Base-by-base conservation (phyloP, 306 rosid genomes). In the Malus asiatica region DNA sequence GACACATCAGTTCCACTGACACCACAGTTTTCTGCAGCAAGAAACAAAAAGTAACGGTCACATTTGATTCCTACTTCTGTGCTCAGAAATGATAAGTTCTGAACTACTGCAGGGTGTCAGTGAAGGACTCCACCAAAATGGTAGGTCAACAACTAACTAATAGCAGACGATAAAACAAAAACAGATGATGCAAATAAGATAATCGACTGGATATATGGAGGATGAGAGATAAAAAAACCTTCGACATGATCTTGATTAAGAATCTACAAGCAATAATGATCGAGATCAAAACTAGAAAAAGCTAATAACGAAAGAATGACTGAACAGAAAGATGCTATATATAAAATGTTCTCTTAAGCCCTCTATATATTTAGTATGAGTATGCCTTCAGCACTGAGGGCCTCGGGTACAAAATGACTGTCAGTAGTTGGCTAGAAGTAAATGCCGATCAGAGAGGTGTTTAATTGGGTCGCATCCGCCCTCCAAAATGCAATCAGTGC, bases 21-120 rank as follows among this genome's bases (percentile, higher is more conserved):
- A 83, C 86, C 44, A 85, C 84, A 70, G 90, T 84, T 73, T 80
- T 88, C 96, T 89, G 93, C 89, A 80, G 60, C 75, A 83, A 68
- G 40, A 79, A n/a, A 29, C 16, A 61, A 70, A 29, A 63, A 52
- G 58, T 20, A 25, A 29, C 4, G 20, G 62, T 81, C 81, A 77
- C 83, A 78, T 61, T 67, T 72, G 29, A 35, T 30, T 4, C 46
- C 32, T 59, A 80, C 75, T 35, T 14, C n/a, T 23, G 63, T 45
- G 64, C 64, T n/a, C 62, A 33, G 46, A 30, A 42, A 66, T 38
- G 42, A 74, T 68, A 62, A 73, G 74, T 62, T 69, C 78, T 67
- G 68, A 61, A 75, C 79, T 77, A 73, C 75, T 78, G 42, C 42
- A 72, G 77, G 66, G 78, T 81, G 87, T 84, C 85, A 79, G 72